Conservation (phyloP, 768 basidiomycete genomes). For the Boletellus emodensis region DNA sequence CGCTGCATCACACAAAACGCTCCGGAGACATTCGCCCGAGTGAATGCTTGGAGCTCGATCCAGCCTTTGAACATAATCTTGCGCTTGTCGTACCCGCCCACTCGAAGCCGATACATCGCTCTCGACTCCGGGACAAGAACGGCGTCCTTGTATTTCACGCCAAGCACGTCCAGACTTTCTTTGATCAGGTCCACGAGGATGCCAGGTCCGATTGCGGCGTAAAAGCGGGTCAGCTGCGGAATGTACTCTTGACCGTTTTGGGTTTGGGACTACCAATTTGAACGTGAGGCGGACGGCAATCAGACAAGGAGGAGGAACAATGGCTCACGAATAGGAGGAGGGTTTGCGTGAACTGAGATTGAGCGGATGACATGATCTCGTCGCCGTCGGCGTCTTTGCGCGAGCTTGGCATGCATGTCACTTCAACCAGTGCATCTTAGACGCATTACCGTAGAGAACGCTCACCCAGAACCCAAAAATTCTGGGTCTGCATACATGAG, state of each 20-base stretch:
- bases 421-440: not conserved
- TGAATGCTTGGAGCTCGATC: slow-evolving; percentile 66
- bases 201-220: slow-evolving; percentile 53
- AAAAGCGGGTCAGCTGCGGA: slow-evolving; percentile 80
- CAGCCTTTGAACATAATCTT: slow-evolving; percentile 68
- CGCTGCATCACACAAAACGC: slow-evolving; percentile 70
- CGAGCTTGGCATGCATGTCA: slow-evolving; percentile 7
- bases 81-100: slow-evolving; percentile 68
- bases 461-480: slow-evolving; percentile 34
- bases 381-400: slow-evolving; percentile 53
- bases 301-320: not conserved
- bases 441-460: not conserved
- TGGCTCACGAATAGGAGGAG: slow-evolving; percentile 73
- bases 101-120: slow-evolving; percentile 40
- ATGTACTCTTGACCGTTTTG: slow-evolving; percentile 69
- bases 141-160: slow-evolving; percentile 48
- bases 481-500: slow-evolving; percentile 66
- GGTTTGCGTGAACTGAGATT: slow-evolving; percentile 75
- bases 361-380: slow-evolving; percentile 53
- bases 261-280: slow-evolving; percentile 65
- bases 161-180: slow-evolving; percentile 45
- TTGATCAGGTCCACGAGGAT: slow-evolving; percentile 52
- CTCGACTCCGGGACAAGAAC: slow-evolving; percentile 17
- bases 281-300: not conserved
- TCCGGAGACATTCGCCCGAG: slow-evolving; percentile 43